Percentiles rank a stretch among this genome's conserved stretches.
phyloP scores from a whole-genome alignment of 2,329 filamentous ascomycete species.

The Trichoderma arundinaceum region DNA sequence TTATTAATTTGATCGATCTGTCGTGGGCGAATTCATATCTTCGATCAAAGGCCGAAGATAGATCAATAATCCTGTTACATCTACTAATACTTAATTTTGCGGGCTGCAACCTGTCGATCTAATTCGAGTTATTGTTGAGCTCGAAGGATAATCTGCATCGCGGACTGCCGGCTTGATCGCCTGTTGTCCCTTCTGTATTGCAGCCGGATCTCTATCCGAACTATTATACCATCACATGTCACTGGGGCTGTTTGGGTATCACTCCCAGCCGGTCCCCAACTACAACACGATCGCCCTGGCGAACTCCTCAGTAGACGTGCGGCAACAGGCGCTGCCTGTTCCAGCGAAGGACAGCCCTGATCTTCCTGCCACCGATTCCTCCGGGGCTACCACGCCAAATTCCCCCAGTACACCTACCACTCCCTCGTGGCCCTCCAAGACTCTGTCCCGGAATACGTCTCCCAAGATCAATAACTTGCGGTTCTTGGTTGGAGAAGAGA shows the following conservation, averaged over 20 bases:
- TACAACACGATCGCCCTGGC: conserved; percentile 43
- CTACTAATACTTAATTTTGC: neutral
- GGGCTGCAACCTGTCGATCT: neutral
- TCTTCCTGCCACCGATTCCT: conserved; percentile 44
- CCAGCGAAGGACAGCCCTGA: conserved; percentile 42
- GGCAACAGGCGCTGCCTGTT: conserved; percentile 43
- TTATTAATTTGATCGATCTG: conserved; percentile 6
- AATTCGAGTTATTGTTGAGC: neutral
- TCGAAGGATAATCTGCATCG: conserved; percentile 4
- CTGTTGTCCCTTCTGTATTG: neutral
- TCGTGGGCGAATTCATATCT: neutral
- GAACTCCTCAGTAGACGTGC: conserved; percentile 43
- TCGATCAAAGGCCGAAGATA: neutral
- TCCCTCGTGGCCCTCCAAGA: conserved; percentile 41
- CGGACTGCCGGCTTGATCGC: conserved; percentile 16
- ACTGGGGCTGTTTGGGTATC: conserved; percentile 45
- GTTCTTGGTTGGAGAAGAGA: conserved; percentile 35
- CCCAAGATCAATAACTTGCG: conserved; percentile 36
- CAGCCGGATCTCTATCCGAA: conserved; percentile 20
- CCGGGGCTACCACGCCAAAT: conserved; percentile 42
- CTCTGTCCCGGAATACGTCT: conserved; percentile 36
- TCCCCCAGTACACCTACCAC: conserved; percentile 47
- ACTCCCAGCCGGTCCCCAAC: conserved; percentile 43
- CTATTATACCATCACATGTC: neutral
- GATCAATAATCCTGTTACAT: neutral